Evolutionary conservation across 257 asterid genomes (phyloP), one percentile per base, ranked within the genome.

Genomic region (Solanum arcanum): DNA sequence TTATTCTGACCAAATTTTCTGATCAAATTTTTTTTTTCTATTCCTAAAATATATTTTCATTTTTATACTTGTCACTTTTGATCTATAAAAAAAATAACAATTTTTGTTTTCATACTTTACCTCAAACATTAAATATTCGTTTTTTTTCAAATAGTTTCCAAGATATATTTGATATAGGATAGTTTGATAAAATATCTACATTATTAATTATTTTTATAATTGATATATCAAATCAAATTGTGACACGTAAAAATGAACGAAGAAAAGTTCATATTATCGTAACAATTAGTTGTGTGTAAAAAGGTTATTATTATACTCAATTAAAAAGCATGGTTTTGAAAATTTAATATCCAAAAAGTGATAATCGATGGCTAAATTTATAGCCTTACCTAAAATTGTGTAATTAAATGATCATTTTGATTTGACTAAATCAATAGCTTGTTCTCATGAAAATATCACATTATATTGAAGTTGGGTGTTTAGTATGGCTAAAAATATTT

Each of bases 231-330:
- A 39, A 8, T 39, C 0, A 39, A 39, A 39, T 39, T 0, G 0
- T 39, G 2, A 39, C 11, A 41, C 0, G 0, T 2, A 41, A 41
- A 41, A 41, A 3, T 0, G 44, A 41, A 41, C 10, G 0, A 2
- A 39, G 10, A 9, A 0, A 41, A 41, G 3, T 41, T 8, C 0
- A 41, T 7, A 75, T 39, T 59, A 23, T 27, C 23, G 1, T 60
- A 60, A 9, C 68, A 23, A 21, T 59, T 14, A 59, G 0, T 59
- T 59, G 70, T 37, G 42, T 83, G 82, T 70, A 31, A 77, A 85
- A 90, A 88, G 92, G 89, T 88, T 66, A n/a, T 42, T 76, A 90
- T 90, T 89, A 88, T 81, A 52, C 60, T 52, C 60, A 88, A 83
- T 90, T 73, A 39, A 42, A 42, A 76, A 83, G 84, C 64, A 84